A percentile compares a stretch with the other conserved stretches of the same genome.
Evolutionary conservation across 805 yeast species (phyloP).

Genomic region (Kregervanrija delftensis): DNA sequence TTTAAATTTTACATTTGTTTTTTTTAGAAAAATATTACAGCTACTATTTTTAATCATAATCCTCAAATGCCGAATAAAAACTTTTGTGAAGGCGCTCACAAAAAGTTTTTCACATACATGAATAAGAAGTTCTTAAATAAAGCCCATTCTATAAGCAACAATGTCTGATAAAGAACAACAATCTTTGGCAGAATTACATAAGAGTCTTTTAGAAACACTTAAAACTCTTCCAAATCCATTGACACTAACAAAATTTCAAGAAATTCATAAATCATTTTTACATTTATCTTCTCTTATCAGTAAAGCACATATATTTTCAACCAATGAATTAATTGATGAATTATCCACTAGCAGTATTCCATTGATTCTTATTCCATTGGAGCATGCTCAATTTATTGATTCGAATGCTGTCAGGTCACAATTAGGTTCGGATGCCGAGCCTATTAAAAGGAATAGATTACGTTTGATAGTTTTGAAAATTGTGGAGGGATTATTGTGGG

Average conservation of each 20-base stretch:
- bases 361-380: constrained; percentile 1
- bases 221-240: neutral
- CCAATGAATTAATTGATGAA: constrained; percentile 10
- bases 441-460: constrained; percentile 7
- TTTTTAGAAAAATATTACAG: too few relatives aligned
- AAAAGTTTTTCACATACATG: too few relatives aligned
- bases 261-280: constrained; percentile 8
- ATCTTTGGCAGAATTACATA: neutral
- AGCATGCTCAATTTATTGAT: constrained; percentile 12
- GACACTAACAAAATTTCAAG: constrained; percentile 6
- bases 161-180: neutral
- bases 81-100: too few relatives aligned
- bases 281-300: constrained; percentile 3
- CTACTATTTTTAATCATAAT: too few relatives aligned
- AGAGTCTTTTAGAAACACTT: neutral
- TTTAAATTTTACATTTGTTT: too few relatives aligned
- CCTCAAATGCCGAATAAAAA: too few relatives aligned
- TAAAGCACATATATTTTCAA: constrained; percentile 6
- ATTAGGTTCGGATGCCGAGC: constrained; percentile 1
- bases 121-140: too few relatives aligned
- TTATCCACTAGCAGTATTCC: constrained; percentile 1
- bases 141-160: too few relatives aligned
- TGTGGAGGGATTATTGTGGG: constrained; percentile 6
- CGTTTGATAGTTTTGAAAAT: constrained; percentile 9
- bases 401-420: constrained; percentile 10